Evolutionary conservation across 805 yeast genomes (phyloP), one percentile per base, ranked within the genome.

Genomic region (Monosporozyma yasuniensis): DNA sequence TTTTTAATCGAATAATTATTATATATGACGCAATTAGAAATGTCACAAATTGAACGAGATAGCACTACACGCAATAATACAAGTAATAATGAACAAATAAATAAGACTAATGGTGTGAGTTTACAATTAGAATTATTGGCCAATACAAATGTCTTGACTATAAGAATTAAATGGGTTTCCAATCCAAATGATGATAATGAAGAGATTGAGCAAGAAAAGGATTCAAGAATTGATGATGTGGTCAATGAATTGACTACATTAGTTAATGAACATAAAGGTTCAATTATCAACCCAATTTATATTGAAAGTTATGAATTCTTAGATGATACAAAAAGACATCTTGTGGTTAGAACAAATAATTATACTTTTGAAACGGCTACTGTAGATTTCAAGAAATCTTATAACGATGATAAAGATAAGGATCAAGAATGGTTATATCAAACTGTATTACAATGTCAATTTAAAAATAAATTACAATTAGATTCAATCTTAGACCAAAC

Each of bases 271-370:
- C 46, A 53, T 39, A 58, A 55, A 41, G 66, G 64, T n/a, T 42
- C 32, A 18, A 41, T 56, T 3, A 54, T 61, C 12, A 56, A 56
- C 37, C 57, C 61, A 27, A 52, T 38, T 14, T 49, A 54, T 21
- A 58, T 63, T 44, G 70, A 66, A 50, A 52, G 56, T 21, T 66
- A 61, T 52, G 66, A 66, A 47, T 64, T 57, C 50, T 50, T 61
- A 12, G 47, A 56, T 2, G 66, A 65, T 54, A 10, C 14, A 4
- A 50, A 55, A 30, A 53, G 70, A 46, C 43, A 58, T 12, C 43
- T 52, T 16, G 42, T 56, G 19, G 53, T 66, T 9, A 43, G 55
- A 7, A 56, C 59, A 34, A 52, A 58, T 22, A 53, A 54, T 4
- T 64, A 55, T 42, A 48, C 58, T 22, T 63, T 54, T 49, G 69